phyloP scores from a whole-genome alignment of 2,329 filamentous ascomycete genomes.

The Stemphylium lycopersici region DNA sequence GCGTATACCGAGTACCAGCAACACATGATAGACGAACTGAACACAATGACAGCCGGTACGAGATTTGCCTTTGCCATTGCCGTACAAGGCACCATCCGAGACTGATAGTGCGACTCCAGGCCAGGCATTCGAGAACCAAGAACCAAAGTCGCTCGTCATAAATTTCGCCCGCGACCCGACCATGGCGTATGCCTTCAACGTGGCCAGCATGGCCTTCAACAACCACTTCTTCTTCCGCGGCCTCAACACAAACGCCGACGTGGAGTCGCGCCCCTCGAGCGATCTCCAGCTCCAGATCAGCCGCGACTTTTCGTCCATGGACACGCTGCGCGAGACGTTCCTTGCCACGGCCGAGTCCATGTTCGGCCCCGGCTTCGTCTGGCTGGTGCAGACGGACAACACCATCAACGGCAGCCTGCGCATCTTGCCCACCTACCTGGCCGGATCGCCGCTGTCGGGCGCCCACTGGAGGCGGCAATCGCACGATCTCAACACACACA shows the following conservation, averaged over 20 bases:
- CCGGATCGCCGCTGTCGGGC: conserved; percentile 83
- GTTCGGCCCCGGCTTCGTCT: conserved; percentile 97
- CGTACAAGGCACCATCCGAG: neutral
- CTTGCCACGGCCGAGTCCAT: conserved; percentile 81
- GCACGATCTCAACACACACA: conserved; percentile 71
- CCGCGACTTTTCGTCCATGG: conserved; percentile 78
- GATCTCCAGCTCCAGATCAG: conserved; percentile 68
- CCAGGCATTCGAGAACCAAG: conserved; percentile 66
- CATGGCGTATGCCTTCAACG: conserved; percentile 85
- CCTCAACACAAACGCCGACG: conserved; percentile 47
- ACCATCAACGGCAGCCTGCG: conserved; percentile 59
- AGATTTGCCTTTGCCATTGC: neutral
- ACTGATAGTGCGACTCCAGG: conserved; percentile 54
- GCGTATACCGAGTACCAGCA: conserved; percentile 85
- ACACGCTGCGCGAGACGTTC: conserved; percentile 81
- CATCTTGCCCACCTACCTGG: conserved; percentile 87
- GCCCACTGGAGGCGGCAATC: conserved; percentile 79
- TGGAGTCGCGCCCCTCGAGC: conserved; percentile 39
- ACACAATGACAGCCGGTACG: conserved; percentile 73
- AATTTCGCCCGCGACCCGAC: conserved; percentile 78
- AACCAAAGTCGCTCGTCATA: conserved; percentile 72
- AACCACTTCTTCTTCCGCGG: conserved; percentile 81
- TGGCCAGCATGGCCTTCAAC: conserved; percentile 96
- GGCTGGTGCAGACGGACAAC: conserved; percentile 71
- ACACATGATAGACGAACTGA: conserved; percentile 76